A percentile compares a stretch with the other conserved stretches of the same genome.
Conservation (phyloP, 345 rosid species). For the Aegle marmelos region DNA sequence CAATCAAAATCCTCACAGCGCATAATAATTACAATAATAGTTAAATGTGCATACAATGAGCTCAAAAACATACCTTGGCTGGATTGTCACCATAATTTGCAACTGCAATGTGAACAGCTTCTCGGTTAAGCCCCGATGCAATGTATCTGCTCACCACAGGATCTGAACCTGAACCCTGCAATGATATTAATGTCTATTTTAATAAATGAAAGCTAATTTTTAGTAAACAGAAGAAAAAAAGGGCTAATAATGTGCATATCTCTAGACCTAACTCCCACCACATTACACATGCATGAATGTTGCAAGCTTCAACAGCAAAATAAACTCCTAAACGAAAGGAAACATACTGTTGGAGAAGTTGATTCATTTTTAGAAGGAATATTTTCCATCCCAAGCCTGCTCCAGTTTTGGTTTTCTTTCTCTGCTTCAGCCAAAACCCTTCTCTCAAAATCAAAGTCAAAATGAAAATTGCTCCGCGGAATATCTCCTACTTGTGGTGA, state of each 20-base stretch:
- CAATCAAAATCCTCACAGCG: background rate
- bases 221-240: background rate
- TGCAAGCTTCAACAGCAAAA: background rate
- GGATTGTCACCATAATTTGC: constrained; percentile 88
- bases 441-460: constrained; percentile 71
- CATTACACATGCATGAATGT: background rate
- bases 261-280: background rate
- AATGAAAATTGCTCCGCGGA: constrained; percentile 74
- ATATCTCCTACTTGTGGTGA: constrained; percentile 55
- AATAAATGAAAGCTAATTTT: background rate
- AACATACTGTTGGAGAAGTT: constrained; percentile 45
- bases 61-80: constrained; percentile 48
- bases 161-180: constrained; percentile 61
- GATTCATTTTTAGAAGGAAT: constrained; percentile 51
- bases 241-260: background rate
- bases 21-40: background rate
- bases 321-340: background rate
- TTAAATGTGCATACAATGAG: background rate
- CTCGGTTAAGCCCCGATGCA: constrained; percentile 62
- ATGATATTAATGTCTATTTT: background rate
- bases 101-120: constrained; percentile 68
- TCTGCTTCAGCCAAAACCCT: constrained; percentile 70
- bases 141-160: constrained; percentile 65
- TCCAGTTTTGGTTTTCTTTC: constrained; percentile 70
- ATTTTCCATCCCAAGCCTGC: constrained; percentile 60